These are phyloP conservation scores for Penicillium italicum DNA, from an alignment of 2,329 filamentous ascomycete genomes.

Conservation along the genomic window DNA sequence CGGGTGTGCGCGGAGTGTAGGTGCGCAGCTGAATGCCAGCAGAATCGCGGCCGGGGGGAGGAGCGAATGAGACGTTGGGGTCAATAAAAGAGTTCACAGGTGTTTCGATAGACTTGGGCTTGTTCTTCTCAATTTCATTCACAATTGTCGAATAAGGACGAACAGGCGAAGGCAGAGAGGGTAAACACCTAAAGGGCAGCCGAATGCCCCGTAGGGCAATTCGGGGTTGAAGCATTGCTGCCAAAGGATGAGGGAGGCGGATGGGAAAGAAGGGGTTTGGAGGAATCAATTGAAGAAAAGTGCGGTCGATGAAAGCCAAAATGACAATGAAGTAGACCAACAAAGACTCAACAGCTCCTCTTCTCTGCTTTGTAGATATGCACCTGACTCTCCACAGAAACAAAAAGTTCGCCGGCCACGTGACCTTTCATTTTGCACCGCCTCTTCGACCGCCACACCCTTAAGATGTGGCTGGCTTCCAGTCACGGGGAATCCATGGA, in stretches of 20 bases:
- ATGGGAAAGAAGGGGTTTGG: background rate
- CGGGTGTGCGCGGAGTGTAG: slow-evolving; percentile 91
- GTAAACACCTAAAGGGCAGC: slow-evolving; percentile 48
- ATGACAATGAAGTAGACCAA: slow-evolving; percentile 5
- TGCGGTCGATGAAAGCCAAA: background rate
- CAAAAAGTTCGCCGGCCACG: slow-evolving; percentile 25
- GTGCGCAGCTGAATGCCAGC: slow-evolving; percentile 61
- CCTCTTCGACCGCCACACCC: slow-evolving; percentile 3
- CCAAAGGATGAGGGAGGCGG: background rate
- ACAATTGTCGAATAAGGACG: slow-evolving; percentile 54
- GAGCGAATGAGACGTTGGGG: slow-evolving; percentile 41
- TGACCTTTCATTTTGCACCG: slow-evolving; percentile 10
- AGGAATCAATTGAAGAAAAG: background rate
- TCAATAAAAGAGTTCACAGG: slow-evolving; percentile 32
- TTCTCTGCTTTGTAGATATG: slow-evolving; percentile 4
- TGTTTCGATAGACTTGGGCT: slow-evolving; percentile 24
- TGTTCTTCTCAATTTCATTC: slow-evolving; percentile 36
- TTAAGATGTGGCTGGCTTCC: background rate
- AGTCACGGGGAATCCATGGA: background rate
- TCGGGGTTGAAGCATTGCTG: slow-evolving; percentile 63
- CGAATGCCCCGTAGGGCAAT: slow-evolving; percentile 54
- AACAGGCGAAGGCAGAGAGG: slow-evolving; percentile 35
- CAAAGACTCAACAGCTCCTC: background rate
- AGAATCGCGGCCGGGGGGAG: slow-evolving; percentile 44
- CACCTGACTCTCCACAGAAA: slow-evolving; percentile 1